Conservation (phyloP, 208 protist species). For the Phytomonas sp. region DNA sequence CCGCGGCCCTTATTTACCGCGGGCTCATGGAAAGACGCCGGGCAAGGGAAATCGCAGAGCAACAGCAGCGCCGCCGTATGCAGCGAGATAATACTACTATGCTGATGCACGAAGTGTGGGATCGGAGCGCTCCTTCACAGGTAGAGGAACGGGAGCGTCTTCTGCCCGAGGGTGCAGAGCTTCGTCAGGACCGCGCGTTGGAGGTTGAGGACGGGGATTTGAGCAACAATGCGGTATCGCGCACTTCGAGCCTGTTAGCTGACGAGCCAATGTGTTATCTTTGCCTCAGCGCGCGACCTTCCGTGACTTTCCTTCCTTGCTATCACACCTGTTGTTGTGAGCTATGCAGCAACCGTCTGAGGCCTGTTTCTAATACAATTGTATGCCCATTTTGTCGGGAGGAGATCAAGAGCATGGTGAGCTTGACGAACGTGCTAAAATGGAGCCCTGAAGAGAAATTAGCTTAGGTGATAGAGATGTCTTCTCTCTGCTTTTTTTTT, state of each 20-base stretch:
- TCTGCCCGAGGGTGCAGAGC: background rate
- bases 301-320: slow-evolving; percentile 48
- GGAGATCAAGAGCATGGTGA: slow-evolving; percentile 43
- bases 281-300: slow-evolving; percentile 24
- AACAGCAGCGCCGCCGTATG: background rate
- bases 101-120: background rate
- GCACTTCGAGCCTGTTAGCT: slow-evolving; percentile 14
- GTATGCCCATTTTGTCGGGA: slow-evolving; percentile 42
- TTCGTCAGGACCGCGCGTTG: background rate
- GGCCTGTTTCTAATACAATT: slow-evolving; percentile 20
- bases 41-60: background rate
- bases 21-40: background rate
- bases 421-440: slow-evolving; percentile 16
- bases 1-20: background rate
- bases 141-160: background rate
- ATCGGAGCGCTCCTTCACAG: background rate
- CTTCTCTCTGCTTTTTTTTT: slow-evolving; percentile 13
- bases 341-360: slow-evolving; percentile 30
- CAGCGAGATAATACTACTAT: background rate
- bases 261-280: slow-evolving; percentile 35
- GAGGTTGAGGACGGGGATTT: background rate
- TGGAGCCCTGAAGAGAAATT: slow-evolving; percentile 26
- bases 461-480: slow-evolving; percentile 14
- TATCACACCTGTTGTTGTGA: slow-evolving; percentile 53
- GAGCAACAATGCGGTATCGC: slow-evolving; percentile 8